Evolutionary conservation across 2,329 filamentous ascomycete genomes (phyloP), one percentile per base, ranked within the genome.

Genomic region (Exophiala viscosa): DNA sequence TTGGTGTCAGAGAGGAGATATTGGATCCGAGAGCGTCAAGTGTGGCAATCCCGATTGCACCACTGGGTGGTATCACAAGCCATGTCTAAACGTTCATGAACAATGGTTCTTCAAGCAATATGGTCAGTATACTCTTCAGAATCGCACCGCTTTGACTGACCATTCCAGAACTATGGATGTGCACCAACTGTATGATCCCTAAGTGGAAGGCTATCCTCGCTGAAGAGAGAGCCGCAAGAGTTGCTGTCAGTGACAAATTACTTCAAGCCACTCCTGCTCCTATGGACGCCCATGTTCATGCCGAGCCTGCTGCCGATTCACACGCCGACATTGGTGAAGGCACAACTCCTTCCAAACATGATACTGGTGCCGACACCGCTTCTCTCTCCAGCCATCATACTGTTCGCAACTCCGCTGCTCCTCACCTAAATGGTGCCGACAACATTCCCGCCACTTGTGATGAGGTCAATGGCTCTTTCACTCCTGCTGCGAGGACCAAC

Each of bases 21-120:
- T 41, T 17, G 45, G 34, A 10, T 15, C 13, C 8, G 45, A 18
- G 10, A 41, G 45, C 23, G 15, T 48, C 15, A 31, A 32, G 14
- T 48, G 45, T 34, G 45, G 41, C 36, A 39, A 28, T 33, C 45
- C 45, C 13, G n/a, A 33, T 34, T 48, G 45, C 32, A 28, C 18
- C 9, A 15, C 41, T 40, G 23, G 35, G 2, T 48, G 45, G 45
- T 48, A 48, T 33, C 45, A 48, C 10, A 18, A 41, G 10, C 35
- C 13, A 8, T 48, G 45, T 41, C 23, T 48, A 8, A 32, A 36
- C 11, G 20, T 15, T n/a, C 23, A 36, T 13, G 45, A 40, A 9
- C 15, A 20, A 28, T 14, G 13, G 4, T n/a, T 48, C 6, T 18
- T 15, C 5, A 20, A 40, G 5, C 13, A 47, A 28, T 47, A 36